Percentiles rank a stretch among this genome's conserved stretches.
These are phyloP conservation scores for Candida germanica DNA, from an alignment of 805 yeast genomes.

Conservation along the genomic window DNA sequence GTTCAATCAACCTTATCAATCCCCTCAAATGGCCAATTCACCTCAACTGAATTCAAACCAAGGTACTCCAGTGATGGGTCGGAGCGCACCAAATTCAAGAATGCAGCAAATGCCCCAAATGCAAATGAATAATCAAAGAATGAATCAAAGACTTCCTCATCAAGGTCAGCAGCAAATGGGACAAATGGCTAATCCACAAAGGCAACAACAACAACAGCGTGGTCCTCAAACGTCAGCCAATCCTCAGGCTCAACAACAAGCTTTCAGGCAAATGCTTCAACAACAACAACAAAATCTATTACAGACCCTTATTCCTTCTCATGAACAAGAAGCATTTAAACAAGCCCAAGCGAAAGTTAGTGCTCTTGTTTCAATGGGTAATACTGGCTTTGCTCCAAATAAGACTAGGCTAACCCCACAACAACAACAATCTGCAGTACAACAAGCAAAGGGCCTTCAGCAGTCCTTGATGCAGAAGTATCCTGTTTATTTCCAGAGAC, in stretches of 20 bases:
- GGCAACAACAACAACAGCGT: not conserved
- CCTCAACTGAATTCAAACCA: conserved; percentile 13
- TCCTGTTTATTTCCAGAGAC: conserved; percentile 36
- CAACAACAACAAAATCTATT: conserved; percentile 47
- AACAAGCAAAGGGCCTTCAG: conserved; percentile 38
- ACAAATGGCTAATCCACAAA: conserved; percentile 3
- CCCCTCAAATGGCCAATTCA: conserved; percentile 15
- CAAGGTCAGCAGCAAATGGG: conserved; percentile 9
- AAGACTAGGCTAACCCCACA: conserved; percentile 39
- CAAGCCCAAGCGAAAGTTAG: conserved; percentile 39
- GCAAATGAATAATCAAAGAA: conserved; percentile 8
- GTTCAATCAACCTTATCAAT: conserved; percentile 8
- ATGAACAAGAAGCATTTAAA: conserved; percentile 41
- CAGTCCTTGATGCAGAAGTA: conserved; percentile 36
- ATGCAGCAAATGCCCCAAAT: conserved; percentile 17
- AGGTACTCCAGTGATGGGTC: conserved; percentile 18
- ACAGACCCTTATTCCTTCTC: conserved; percentile 37
- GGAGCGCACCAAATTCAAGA: conserved; percentile 12
- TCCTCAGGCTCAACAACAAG: conserved; percentile 15
- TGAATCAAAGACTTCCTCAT: not conserved
- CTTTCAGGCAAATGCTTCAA: conserved; percentile 19
- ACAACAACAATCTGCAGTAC: conserved; percentile 44
- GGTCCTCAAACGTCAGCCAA: conserved; percentile 4
- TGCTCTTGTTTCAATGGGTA: conserved; percentile 41
- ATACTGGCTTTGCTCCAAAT: conserved; percentile 42